Conservation (phyloP, 768 basidiomycete species). For the Hemileccinum impolitum region DNA sequence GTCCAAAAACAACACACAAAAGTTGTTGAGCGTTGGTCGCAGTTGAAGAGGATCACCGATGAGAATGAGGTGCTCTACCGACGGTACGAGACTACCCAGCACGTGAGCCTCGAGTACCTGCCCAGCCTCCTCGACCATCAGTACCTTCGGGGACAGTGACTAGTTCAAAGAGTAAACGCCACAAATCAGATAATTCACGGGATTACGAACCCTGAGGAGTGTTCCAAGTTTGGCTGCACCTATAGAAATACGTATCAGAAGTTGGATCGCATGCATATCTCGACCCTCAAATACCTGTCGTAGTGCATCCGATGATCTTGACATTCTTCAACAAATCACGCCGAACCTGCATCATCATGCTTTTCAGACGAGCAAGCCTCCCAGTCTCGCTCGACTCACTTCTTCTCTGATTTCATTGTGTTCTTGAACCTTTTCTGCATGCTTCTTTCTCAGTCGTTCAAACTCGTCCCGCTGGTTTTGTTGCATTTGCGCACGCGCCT, state of each 20-base stretch:
- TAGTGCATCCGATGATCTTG: conserved; percentile 74
- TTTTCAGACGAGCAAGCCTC: not conserved
- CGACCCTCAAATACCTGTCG: conserved; percentile 48
- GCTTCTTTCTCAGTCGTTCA: conserved; percentile 35
- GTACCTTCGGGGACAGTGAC: conserved; percentile 56
- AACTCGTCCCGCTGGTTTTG: conserved; percentile 40
- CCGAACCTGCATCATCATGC: conserved; percentile 40
- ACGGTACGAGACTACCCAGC: conserved; percentile 57
- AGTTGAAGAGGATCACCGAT: conserved; percentile 83
- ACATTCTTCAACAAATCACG: conserved; percentile 50
- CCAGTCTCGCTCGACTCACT: conserved; percentile 34
- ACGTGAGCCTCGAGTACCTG: conserved; percentile 81
- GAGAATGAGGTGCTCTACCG: conserved; percentile 69
- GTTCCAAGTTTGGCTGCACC: conserved; percentile 66
- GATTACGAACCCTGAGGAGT: conserved; percentile 48
- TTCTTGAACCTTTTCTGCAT: conserved; percentile 37
- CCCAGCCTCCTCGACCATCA: conserved; percentile 79
- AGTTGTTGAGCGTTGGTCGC: conserved; percentile 64
- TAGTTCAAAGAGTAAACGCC: conserved; percentile 22
- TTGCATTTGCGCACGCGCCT: conserved; percentile 34
- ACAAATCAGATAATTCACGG: not conserved
- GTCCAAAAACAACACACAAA: conserved; percentile 36
- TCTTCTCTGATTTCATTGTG: conserved; percentile 48
- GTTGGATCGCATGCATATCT: not conserved
- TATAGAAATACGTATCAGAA: conserved; percentile 21